Base-by-base conservation (phyloP, 2,329 filamentous ascomycete species). In the Fusarium succisae region DNA sequence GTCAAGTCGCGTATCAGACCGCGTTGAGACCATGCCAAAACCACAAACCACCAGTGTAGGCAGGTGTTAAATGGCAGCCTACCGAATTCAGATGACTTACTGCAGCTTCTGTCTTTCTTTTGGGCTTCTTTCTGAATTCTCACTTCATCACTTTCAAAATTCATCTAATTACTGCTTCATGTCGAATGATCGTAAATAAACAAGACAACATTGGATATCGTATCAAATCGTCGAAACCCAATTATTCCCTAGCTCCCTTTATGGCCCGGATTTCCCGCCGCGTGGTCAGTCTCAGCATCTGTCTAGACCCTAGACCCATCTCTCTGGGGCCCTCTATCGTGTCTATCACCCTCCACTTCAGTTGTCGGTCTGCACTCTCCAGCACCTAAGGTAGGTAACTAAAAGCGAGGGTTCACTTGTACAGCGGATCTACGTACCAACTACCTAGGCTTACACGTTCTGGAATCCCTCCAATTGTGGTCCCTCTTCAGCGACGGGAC, bases 211-310 rank as follows among this genome's bases (percentile, higher is more conserved):
- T 26, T 58, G 41, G 30, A 50, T 20, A 72, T 69, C 50, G 61
- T 30, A 60, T 51, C 56, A 57, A 50, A 58, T 69, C 50, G 60
- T 74, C 63, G 60, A 74, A 72, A 8, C 54, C 63, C 63, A 58
- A 74, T 72, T 65, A 63, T 74, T 64, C 68, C 53, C 55, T 75
- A 74, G 72, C 72, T 75, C 61, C 72, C 72, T 74, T 64, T 58
- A 61, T 67, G 47, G 72, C 55, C 71, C 72, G 63, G 69, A 54
- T 73, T 73, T 73, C 68, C 72, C 72, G 72, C 72, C 54, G 72
- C 69, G 72, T 59, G 57, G 68, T 72, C 67, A 56, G 68, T 72
- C 63, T 75, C 66, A 60, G 70, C 71, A 53, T 66, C 66, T 66
- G 54, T 63, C 61, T 75, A 66, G 72, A 65, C 72, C 54, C 68